Evolutionary conservation across 2,329 filamentous ascomycete genomes (phyloP).

Genomic region (Penicillium paneum): DNA sequence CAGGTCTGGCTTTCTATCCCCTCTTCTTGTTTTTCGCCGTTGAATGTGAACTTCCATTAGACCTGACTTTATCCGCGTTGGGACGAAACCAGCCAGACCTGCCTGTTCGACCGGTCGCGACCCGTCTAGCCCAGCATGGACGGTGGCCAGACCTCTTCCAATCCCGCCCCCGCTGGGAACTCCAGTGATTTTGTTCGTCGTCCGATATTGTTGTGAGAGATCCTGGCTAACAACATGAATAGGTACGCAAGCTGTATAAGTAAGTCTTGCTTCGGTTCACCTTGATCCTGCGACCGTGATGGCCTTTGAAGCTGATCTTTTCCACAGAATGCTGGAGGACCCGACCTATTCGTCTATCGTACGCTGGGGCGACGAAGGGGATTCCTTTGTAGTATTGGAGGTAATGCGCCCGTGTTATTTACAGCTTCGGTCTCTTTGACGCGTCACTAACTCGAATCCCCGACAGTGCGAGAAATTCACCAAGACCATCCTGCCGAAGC

Average conservation of each 20-base stretch:
- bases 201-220: constrained; percentile 12
- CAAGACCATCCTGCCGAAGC: constrained; percentile 91
- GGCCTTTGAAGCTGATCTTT: constrained; percentile 13
- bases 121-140: constrained; percentile 47
- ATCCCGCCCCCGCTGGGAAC: constrained; percentile 62
- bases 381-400: constrained; percentile 96
- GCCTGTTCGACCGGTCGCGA: constrained; percentile 40
- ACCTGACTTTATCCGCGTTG: neutral
- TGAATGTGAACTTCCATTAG: too few species aligned
- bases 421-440: constrained; percentile 1
- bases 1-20: constrained; percentile 6
- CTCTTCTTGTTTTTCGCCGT: neutral
- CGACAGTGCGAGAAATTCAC: constrained; percentile 94
- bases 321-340: constrained; percentile 85
- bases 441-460: constrained; percentile 18
- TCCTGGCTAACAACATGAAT: constrained; percentile 25
- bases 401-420: constrained; percentile 49
- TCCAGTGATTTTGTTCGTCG: constrained; percentile 90
- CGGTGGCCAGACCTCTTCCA: constrained; percentile 42
- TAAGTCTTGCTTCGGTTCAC: constrained; percentile 59
- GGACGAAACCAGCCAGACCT: constrained; percentile 21
- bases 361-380: constrained; percentile 89
- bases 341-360: constrained; percentile 89
- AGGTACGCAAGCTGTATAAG: constrained; percentile 99
- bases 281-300: neutral